These are phyloP conservation scores for Kondoa malvinella DNA, from an alignment of 768 basidiomycete genomes.

Conservation along the genomic window DNA sequence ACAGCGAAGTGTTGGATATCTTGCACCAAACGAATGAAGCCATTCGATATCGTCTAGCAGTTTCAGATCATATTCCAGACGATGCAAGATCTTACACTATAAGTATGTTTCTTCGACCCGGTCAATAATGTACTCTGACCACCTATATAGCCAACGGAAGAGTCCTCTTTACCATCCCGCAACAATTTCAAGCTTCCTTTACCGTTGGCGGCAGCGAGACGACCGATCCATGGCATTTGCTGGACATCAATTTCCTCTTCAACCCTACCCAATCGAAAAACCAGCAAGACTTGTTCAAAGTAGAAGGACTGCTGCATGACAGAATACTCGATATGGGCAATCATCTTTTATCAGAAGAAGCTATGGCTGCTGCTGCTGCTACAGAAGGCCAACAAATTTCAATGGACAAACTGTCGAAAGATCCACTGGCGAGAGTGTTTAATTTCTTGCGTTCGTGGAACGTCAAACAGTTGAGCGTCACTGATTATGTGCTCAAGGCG, in stretches of 20 bases:
- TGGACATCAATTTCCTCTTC: slow-evolving; percentile 45
- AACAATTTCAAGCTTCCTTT: slow-evolving; percentile 55
- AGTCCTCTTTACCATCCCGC: slow-evolving; percentile 54
- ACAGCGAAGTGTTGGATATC: slow-evolving; percentile 48
- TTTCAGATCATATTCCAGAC: slow-evolving; percentile 60
- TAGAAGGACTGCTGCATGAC: slow-evolving; percentile 21
- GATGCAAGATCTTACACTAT: slow-evolving; percentile 58
- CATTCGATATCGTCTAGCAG: slow-evolving; percentile 60
- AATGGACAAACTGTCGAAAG: not conserved
- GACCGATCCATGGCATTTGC: slow-evolving; percentile 50
- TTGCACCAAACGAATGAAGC: slow-evolving; percentile 56
- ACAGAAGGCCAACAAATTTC: not conserved
- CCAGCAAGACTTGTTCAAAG: not conserved
- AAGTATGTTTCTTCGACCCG: slow-evolving; percentile 35
- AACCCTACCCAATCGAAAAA: slow-evolving; percentile 30
- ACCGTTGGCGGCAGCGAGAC: slow-evolving; percentile 54
- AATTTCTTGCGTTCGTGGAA: slow-evolving; percentile 24
- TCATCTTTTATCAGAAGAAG: not conserved
- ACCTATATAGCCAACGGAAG: slow-evolving; percentile 50
- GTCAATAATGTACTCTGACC: slow-evolving; percentile 4
- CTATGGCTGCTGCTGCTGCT: not conserved
- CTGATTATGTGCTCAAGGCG: not conserved
- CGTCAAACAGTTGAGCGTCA: not conserved
- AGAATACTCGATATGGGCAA: slow-evolving; percentile 25
- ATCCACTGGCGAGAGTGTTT: slow-evolving; percentile 10